Percentiles rank a stretch among this genome's conserved stretches.
These are phyloP conservation scores for Neovahlkampfia damariscottae DNA, from an alignment of 78 protist genomes.

Conservation along the genomic window DNA sequence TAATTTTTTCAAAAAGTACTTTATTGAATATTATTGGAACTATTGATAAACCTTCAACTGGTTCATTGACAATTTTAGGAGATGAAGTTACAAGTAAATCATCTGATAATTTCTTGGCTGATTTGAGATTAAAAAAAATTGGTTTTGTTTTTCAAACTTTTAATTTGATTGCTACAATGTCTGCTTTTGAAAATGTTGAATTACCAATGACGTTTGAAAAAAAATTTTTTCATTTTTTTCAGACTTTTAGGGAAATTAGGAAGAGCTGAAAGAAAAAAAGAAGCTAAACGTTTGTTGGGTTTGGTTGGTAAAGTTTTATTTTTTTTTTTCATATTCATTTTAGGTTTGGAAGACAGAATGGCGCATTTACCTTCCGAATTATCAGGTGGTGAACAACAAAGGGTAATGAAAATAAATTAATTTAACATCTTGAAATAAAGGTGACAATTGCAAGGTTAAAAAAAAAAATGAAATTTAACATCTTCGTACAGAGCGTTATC, in stretches of 20 bases:
- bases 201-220: slow-evolving; percentile 88
- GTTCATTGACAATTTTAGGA: slow-evolving; percentile 47
- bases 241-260: slow-evolving; percentile 51
- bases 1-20: not conserved
- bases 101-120: slow-evolving; percentile 52
- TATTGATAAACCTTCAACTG: slow-evolving; percentile 60
- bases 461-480: too few relatives aligned
- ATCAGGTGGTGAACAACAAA: slow-evolving; percentile 91
- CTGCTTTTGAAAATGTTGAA: slow-evolving; percentile 85
- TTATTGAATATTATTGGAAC: slow-evolving; percentile 74
- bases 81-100: slow-evolving; percentile 28
- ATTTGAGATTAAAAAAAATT: slow-evolving; percentile 56
- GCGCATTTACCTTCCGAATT: slow-evolving; percentile 85
- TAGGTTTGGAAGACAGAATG: slow-evolving; percentile 73
- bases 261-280: slow-evolving; percentile 30
- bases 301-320: too few relatives aligned
- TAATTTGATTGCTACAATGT: slow-evolving; percentile 78
- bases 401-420: slow-evolving; percentile 85
- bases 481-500: slow-evolving; percentile 86
- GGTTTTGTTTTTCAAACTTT: slow-evolving; percentile 91
- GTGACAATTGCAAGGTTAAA: too few relatives aligned
- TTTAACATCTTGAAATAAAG: too few relatives aligned
- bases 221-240: too few relatives aligned
- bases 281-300: slow-evolving; percentile 33
- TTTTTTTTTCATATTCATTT: too few relatives aligned